These are phyloP conservation scores for Chrysanthemum lavandulifolium DNA, from an alignment of 129 eudicot species.

Conservation along the genomic window DNA sequence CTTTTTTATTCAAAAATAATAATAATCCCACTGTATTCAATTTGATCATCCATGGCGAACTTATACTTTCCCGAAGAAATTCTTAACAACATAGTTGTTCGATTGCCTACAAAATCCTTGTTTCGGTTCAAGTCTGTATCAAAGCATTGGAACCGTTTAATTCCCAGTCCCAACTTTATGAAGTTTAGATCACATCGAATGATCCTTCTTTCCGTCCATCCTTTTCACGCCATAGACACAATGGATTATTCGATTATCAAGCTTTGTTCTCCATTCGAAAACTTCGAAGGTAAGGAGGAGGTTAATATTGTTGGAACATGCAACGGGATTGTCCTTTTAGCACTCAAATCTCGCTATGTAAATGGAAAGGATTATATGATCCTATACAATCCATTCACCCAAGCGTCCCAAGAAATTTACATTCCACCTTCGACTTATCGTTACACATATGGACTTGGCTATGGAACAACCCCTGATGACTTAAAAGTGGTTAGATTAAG, in stretches of 20 bases:
- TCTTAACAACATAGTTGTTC: not conserved
- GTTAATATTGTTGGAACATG: constrained; percentile 5
- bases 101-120: not conserved
- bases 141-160: not conserved
- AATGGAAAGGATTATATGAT: not conserved
- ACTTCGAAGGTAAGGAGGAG: not conserved
- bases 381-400: constrained; percentile 7
- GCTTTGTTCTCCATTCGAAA: not conserved
- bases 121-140: not conserved
- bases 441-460: constrained; percentile 10
- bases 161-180: not conserved
- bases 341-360: not conserved
- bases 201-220: constrained; percentile 1
- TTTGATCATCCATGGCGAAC: not conserved
- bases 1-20: too few relatives aligned
- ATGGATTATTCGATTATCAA: not conserved
- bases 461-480: constrained; percentile 5
- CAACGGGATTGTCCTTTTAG: constrained; percentile 12
- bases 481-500: constrained; percentile 7
- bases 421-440: not conserved
- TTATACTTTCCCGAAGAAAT: constrained; percentile 40
- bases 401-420: constrained; percentile 4
- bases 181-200: constrained; percentile 5
- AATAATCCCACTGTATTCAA: too few relatives aligned
- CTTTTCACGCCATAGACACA: constrained; percentile 1